These are phyloP conservation scores for Aureobasidium sp. DNA, from an alignment of 2,329 filamentous ascomycete species.

Conservation along the genomic window DNA sequence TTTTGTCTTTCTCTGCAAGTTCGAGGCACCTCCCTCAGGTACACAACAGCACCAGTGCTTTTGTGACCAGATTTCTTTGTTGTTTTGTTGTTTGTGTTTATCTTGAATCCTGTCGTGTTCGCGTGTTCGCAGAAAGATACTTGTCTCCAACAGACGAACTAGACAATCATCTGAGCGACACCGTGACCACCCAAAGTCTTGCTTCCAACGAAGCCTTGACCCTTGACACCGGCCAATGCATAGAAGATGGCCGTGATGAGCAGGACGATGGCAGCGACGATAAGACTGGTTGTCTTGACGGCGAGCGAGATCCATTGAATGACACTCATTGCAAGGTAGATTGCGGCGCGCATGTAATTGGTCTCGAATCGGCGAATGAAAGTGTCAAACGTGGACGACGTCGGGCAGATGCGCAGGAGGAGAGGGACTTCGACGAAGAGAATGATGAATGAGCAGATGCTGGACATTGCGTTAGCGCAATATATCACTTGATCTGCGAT, in stretches of 20 bases:
- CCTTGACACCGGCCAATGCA: constrained; percentile 67
- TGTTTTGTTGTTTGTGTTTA: neutral
- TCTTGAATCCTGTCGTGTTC: neutral
- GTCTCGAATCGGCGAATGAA: constrained; percentile 89
- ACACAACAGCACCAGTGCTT: constrained; percentile 2
- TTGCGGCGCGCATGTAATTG: constrained; percentile 90
- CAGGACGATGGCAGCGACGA: constrained; percentile 79
- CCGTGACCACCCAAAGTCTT: constrained; percentile 93
- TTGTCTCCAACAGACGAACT: constrained; percentile 24
- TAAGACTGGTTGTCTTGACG: constrained; percentile 59
- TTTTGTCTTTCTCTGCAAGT: neutral
- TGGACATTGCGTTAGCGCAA: constrained; percentile 21
- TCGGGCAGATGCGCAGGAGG: constrained; percentile 94
- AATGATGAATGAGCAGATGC: constrained; percentile 43
- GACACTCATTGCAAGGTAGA: constrained; percentile 74
- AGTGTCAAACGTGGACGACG: constrained; percentile 77
- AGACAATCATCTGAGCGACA: constrained; percentile 97
- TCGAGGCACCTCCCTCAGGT: neutral
- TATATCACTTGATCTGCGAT: neutral
- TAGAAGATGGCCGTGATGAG: constrained; percentile 75
- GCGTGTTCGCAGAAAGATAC: neutral
- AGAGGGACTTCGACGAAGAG: constrained; percentile 69
- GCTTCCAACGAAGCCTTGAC: constrained; percentile 81
- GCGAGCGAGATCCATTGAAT: constrained; percentile 80
- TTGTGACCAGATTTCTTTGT: neutral